A percentile compares a stretch with the other conserved stretches of the same genome.
Evolutionary conservation across 2,329 filamentous ascomycete species (phyloP).

Genomic region (Rhytidhysteron rufulum): DNA sequence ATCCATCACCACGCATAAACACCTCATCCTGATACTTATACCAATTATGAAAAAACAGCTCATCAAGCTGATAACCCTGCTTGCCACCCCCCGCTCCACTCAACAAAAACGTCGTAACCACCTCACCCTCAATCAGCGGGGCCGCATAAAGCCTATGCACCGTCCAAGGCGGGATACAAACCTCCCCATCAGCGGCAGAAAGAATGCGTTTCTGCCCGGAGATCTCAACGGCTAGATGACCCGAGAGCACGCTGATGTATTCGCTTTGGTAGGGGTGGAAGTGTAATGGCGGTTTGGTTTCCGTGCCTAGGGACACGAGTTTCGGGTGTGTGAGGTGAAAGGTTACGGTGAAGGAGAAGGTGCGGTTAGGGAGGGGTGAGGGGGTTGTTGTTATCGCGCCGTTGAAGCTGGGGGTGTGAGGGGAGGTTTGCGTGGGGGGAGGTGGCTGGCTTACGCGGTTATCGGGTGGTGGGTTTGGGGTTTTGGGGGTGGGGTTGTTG

Average conservation of each 20-base stretch:
- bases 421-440: too few relatives aligned
- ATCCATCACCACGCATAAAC: constrained; percentile 21
- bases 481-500: too few relatives aligned
- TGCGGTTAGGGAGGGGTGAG: background rate
- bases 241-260: constrained; percentile 24
- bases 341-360: background rate
- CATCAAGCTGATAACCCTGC: constrained; percentile 27
- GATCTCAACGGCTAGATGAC: constrained; percentile 25
- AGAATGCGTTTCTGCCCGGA: constrained; percentile 18
- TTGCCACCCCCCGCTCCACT: constrained; percentile 20
- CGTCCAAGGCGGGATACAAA: constrained; percentile 10
- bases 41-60: constrained; percentile 37
- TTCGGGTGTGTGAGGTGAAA: background rate
- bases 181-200: constrained; percentile 26
- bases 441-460: too few relatives aligned
- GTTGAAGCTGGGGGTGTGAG: background rate
- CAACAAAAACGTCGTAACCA: constrained; percentile 13
- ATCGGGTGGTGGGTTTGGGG: too few relatives aligned
- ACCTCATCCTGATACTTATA: constrained; percentile 33
- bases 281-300: constrained; percentile 21
- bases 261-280: constrained; percentile 33
- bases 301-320: background rate
- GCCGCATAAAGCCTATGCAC: constrained; percentile 14
- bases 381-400: background rate
- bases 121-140: constrained; percentile 5